Evolutionary conservation across 2,329 filamentous ascomycete species (phyloP), one percentile per base, ranked within the genome.

Genomic region (Diaporthe vexans): DNA sequence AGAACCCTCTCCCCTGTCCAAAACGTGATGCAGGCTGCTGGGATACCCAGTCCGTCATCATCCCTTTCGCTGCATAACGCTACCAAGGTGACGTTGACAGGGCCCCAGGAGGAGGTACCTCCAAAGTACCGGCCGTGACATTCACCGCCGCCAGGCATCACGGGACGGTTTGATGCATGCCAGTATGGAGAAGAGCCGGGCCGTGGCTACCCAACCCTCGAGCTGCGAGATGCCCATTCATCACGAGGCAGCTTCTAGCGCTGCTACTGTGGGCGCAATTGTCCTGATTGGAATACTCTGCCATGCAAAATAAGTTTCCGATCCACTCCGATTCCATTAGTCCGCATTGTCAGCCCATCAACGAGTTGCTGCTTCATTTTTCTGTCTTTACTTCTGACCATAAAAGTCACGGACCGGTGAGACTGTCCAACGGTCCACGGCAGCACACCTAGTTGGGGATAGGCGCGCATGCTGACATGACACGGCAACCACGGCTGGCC

Each of bases 1-100:
- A 51, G 71, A 71, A 74, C 65, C 72, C 68, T 57, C 57, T 68
- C 74, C 74, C 74, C 72, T 76, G 74, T 73, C 40, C 69, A 76
- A 76, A 76, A 74, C 74, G 74, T 76, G 74, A 76, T 43, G 40
- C 61, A 72, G 70, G 59, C 46, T 56, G 70, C 74, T 58, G 69
- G 74, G 74, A 73, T 74, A 46, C 57, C 61, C 69, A 63, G 58
- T 73, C 57, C 72, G 54, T 58, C 68, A 71, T 65, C 63, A 46
- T 70, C 63, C 72, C 71, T 73, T 71, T 74, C 73, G 56, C 68
- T 74, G 74, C 72, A 74, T 74, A 74, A 40, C 48, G 68, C 72
- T 74, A 69, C 58, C 68, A 72, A 58, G 61, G 72, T 70, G 68
- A 57, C 72, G 73, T 68, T 59, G 72, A 51, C 65, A 52, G 37